Percentiles rank a stretch among this genome's conserved stretches.
Conservation (phyloP, 176 grass and related monocot genomes). For the Eremochloa ophiuroides region DNA sequence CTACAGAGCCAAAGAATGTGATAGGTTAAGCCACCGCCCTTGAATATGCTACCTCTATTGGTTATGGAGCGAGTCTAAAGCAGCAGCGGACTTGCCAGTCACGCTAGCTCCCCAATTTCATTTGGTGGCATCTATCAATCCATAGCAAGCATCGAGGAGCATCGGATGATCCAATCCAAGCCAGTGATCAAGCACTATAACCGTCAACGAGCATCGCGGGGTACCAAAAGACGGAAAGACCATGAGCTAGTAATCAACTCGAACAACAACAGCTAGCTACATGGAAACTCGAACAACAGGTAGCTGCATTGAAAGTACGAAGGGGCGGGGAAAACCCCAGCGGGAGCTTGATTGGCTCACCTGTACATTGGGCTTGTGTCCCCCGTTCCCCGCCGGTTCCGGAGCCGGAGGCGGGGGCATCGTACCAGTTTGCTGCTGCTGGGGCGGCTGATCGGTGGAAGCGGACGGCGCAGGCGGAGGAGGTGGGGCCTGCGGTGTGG, state of each 20-base stretch:
- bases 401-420: not conserved
- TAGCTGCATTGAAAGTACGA: not conserved
- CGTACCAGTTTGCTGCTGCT: not conserved
- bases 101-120: not conserved
- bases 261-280: not conserved
- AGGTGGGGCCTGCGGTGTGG: not conserved
- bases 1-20: not conserved
- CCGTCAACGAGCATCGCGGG: not conserved
- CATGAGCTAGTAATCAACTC: not conserved
- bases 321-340: too few species aligned
- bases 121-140: not conserved
- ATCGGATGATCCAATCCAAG: not conserved
- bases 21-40: not conserved
- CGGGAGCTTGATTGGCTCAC: conserved; percentile 14
- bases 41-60: not conserved
- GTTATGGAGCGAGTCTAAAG: not conserved
- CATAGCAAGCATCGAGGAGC: not conserved
- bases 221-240: not conserved
- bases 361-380: not conserved
- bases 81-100: not conserved
- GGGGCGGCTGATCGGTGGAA: not conserved
- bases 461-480: not conserved
- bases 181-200: not conserved
- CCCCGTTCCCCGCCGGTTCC: not conserved
- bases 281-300: not conserved